Base-by-base conservation (phyloP, 2,329 filamentous ascomycete species). In the Neopestalotiopsis sp. region DNA sequence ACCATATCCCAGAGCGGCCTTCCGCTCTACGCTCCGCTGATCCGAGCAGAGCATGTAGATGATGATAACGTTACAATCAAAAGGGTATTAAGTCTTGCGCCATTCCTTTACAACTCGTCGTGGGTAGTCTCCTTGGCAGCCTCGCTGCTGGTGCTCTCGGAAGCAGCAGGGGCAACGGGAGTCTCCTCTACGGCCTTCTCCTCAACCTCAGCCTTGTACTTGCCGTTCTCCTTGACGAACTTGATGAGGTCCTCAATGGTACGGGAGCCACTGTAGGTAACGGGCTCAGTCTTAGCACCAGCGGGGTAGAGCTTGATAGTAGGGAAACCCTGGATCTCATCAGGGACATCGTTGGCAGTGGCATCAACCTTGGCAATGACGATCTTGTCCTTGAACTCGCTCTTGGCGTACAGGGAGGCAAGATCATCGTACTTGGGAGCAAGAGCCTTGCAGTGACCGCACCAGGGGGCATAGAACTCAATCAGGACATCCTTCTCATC, bases 401-500 rank as follows among this genome's bases (percentile, higher is more conserved):
- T 86, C 90, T 90, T 82, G 89, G 90, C 87, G 85, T 94, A 98
- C 70, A 90, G 87, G 70, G 87, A 82, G 68, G 89, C 96, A 70
- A 99, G 92, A 82, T 98, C 94, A 73, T 99, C 96, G 83, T 98
- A 99, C 83, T 97, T 92, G 77, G 96, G 96, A 68, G 96, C 95
- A 71, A 99, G 92, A 82, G 90, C 95, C 90, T 98, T 98, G 94
- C 96, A 99, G 90, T 99, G 96, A 76, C 96, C 96, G 82, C 96
- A 99, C 96, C 96, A 99, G 73, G 96, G 96, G 70, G 96, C 96
- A 86, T 99, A 99, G 87, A 97, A 98, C 87, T 99, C 96, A 73
- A 99, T 85, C 74, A 99, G 89, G 70, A 99, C 96, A 82, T 99
- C 96, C 92, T 98, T 98, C 80, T 91, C 88, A 82, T 97, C 92